Evolutionary conservation across 495 filamentous ascomycete species (phyloP).

Genomic region (Acidiella bohemica): DNA sequence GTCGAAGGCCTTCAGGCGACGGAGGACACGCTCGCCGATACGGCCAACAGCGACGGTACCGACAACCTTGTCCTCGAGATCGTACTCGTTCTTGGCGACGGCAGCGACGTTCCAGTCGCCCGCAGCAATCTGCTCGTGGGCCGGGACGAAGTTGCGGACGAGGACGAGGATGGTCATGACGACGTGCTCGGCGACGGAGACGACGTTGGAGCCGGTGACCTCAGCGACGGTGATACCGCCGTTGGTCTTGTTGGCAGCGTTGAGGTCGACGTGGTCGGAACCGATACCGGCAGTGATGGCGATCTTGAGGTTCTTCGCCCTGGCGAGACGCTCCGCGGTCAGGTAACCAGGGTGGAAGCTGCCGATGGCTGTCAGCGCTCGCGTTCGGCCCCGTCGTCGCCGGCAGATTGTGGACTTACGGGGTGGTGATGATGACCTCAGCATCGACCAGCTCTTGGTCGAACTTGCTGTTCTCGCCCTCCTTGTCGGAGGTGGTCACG

Average conservation of each 20-base stretch:
- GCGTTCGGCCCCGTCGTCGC: no score
- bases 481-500: constrained; percentile 95
- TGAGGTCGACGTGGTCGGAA: constrained; percentile 93
- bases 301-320: constrained; percentile 94
- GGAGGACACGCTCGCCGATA: constrained; percentile 94
- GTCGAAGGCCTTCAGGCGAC: constrained; percentile 89
- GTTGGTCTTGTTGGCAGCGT: constrained; percentile 96
- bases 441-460: constrained; percentile 92
- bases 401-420: constrained; percentile 42
- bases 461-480: constrained; percentile 82
- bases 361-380: constrained; percentile 5
- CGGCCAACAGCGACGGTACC: constrained; percentile 95
- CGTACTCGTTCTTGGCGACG: constrained; percentile 93
- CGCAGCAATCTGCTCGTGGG: constrained; percentile 78
- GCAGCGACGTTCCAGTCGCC: constrained; percentile 94
- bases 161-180: constrained; percentile 96
- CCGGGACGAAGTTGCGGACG: constrained; percentile 95
- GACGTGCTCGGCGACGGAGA: constrained; percentile 50
- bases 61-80: constrained; percentile 94
- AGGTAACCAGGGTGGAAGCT: constrained; percentile 99
- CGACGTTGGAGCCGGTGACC: constrained; percentile 61
- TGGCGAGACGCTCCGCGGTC: constrained; percentile 86
- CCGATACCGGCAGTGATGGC: constrained; percentile 95
- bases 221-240: constrained; percentile 95
- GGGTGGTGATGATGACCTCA: constrained; percentile 97